These are phyloP conservation scores for Posidonia australis DNA, from an alignment of 106 monocot genomes.

Conservation along the genomic window DNA sequence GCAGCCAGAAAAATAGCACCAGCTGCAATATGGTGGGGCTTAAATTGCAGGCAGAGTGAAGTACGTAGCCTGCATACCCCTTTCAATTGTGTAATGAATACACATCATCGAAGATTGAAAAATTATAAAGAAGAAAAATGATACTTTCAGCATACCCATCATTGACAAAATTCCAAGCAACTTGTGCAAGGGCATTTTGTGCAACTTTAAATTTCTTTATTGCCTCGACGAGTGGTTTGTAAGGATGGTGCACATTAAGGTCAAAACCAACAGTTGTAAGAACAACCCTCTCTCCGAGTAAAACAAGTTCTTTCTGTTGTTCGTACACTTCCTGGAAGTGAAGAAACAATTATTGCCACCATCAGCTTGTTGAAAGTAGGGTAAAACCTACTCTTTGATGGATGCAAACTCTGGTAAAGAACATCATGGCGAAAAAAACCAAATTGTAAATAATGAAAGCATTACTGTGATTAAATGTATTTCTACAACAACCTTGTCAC, in stretches of 20 bases:
- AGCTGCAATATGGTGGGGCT: conserved; percentile 94
- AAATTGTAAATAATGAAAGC: no score
- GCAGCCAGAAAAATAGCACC: conserved; percentile 96
- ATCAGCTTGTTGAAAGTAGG: no score
- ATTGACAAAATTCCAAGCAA: conserved; percentile 99
- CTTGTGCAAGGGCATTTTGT: conserved; percentile 88
- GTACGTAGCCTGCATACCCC: conserved; percentile 74
- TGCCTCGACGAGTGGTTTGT: conserved; percentile 83
- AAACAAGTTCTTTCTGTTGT: conserved; percentile 80
- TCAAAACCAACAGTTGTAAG: conserved; percentile 89
- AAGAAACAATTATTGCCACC: no score
- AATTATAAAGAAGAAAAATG: neutral
- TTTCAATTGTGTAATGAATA: conserved; percentile 30
- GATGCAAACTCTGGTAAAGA: neutral
- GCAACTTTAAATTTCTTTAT: conserved; percentile 94
- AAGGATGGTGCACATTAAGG: conserved; percentile 79
- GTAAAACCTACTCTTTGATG: no score
- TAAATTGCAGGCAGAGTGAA: conserved; percentile 94
- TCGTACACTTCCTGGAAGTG: conserved; percentile 95
- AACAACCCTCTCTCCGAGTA: conserved; percentile 78
- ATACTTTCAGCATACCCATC: conserved; percentile 62
- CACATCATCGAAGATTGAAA: conserved; percentile 18
- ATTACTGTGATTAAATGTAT: no score
- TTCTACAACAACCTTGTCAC: no score
- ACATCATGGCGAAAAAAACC: no score